Base-by-base conservation (phyloP, 2,329 filamentous ascomycete genomes). In the Lecanicillium sp. region DNA sequence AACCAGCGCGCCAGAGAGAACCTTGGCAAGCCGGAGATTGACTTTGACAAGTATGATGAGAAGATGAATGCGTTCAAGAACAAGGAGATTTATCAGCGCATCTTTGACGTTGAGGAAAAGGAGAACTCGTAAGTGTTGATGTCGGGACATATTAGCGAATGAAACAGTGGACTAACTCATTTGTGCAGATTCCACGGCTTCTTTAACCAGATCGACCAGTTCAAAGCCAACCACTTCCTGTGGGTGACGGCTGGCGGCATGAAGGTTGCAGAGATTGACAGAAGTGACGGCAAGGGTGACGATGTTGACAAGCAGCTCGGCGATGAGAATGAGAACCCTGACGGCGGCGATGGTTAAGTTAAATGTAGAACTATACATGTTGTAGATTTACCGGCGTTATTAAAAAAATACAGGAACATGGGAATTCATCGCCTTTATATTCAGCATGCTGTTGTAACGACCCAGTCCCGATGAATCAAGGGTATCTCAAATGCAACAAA, bases 31-130 rank as follows among this genome's bases (percentile, higher is more conserved):
- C 74, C 84, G 36, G 71, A 74, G 17, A 81, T 98, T 42, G 79
- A 88, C 51, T 98, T 96, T 58, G 69, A 69, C 34, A 83, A 81
- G 45, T 88, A 81, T 52, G 78, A 90, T 43, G 75, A 79, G 34
- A 75, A 87, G 60, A 86, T 98, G 50, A 73, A 84, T 46, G 83
- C 81, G 43, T 98, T 98, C 65, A 97, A 97, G 67, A 80, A 94
- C 56, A 67, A 80, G 49, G 80, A 94, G 59, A 97, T 98, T 44
- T 98, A 98, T 58, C 78, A 85, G 53, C 75, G 87, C 17, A 95
- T 97, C 49, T 97, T 94, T 61, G 74, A 83, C 18, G 83, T 94
- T 37, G 92, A 97, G 60, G 86, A 92, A 62, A 78, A 82, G 58
- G 82, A 87, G 47, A 88, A 90, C 56, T 77, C 85, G 85, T 90